phyloP scores from a whole-genome alignment of 768 basidiomycete genomes.

The Lactarius trivialis region DNA sequence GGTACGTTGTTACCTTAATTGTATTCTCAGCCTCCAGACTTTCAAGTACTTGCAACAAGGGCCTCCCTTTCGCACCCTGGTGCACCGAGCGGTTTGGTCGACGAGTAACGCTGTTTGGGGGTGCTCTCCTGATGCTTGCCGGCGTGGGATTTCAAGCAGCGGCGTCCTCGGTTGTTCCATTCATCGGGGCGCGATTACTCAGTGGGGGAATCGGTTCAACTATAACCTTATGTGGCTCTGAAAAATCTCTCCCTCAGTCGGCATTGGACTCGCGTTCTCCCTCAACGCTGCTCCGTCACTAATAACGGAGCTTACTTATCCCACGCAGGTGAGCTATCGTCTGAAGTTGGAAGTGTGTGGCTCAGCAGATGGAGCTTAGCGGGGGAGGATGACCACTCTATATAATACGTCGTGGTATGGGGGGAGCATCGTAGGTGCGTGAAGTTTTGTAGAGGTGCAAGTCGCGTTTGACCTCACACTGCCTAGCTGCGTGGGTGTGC shows the following conservation, averaged over 20 bases:
- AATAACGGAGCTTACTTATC: slow-evolving; percentile 62
- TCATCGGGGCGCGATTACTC: slow-evolving; percentile 52
- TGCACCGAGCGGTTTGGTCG: slow-evolving; percentile 59
- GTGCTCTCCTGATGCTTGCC: slow-evolving; percentile 55
- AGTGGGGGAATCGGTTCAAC: slow-evolving; percentile 32
- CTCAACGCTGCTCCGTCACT: slow-evolving; percentile 57
- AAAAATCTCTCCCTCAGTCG: slow-evolving; percentile 38
- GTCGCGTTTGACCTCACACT: background rate
- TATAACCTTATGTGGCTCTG: background rate
- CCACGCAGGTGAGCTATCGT: slow-evolving; percentile 47
- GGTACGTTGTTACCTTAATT: slow-evolving; percentile 29
- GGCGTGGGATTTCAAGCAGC: slow-evolving; percentile 53
- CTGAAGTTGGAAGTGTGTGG: background rate
- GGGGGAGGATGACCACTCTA: slow-evolving; percentile 52
- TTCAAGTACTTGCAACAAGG: slow-evolving; percentile 30
- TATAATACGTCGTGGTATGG: slow-evolving; percentile 75
- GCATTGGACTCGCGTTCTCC: slow-evolving; percentile 56
- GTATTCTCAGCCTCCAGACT: background rate
- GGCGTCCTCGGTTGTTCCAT: slow-evolving; percentile 41
- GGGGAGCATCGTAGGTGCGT: slow-evolving; percentile 55
- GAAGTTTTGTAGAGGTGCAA: slow-evolving; percentile 26
- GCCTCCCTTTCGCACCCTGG: slow-evolving; percentile 55
- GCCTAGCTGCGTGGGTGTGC: slow-evolving; percentile 41
- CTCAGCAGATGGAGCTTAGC: slow-evolving; percentile 30
- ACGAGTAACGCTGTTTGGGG: slow-evolving; percentile 50